Percentiles rank a stretch among this genome's conserved stretches.
These are phyloP conservation scores for Penicillium sp. DNA, from an alignment of 2,329 filamentous ascomycete species.

Conservation along the genomic window DNA sequence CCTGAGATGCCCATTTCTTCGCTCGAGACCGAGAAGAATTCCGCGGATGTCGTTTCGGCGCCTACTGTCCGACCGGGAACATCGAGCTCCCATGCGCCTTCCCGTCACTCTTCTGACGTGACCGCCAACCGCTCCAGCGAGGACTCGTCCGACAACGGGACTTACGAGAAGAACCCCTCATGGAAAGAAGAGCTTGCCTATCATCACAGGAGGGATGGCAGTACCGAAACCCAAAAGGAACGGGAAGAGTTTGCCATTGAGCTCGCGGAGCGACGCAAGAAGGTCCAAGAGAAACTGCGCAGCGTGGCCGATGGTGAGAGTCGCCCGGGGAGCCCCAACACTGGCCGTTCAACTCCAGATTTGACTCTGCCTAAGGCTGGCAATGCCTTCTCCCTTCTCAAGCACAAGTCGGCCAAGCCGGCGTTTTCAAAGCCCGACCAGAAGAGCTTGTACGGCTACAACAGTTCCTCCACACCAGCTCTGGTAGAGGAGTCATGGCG, in stretches of 20 bases:
- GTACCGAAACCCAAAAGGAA: conserved; percentile 54
- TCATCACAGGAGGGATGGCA: conserved; percentile 49
- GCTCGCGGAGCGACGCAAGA: conserved; percentile 51
- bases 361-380: conserved; percentile 36
- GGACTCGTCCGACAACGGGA: conserved; percentile 14
- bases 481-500: conserved; percentile 42
- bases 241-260: conserved; percentile 54
- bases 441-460: conserved; percentile 48
- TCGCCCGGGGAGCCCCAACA: conserved; percentile 48
- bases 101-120: conserved; percentile 16
- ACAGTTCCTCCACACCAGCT: conserved; percentile 42
- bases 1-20: not conserved
- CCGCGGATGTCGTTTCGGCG: not conserved
- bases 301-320: conserved; percentile 48
- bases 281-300: conserved; percentile 54
- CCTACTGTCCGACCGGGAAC: conserved; percentile 1
- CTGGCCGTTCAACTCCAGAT: conserved; percentile 41
- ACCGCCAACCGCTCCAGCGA: conserved; percentile 17
- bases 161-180: conserved; percentile 25
- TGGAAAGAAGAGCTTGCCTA: conserved; percentile 55
- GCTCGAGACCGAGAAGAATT: not conserved
- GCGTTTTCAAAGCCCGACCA: conserved; percentile 34
- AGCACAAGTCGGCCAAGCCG: conserved; percentile 45
- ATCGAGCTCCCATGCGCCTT: conserved; percentile 14
- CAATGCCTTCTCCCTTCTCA: conserved; percentile 51